Evolutionary conservation across 176 grass and related monocot genomes (phyloP).

Genomic region (Microstegium vimineum): DNA sequence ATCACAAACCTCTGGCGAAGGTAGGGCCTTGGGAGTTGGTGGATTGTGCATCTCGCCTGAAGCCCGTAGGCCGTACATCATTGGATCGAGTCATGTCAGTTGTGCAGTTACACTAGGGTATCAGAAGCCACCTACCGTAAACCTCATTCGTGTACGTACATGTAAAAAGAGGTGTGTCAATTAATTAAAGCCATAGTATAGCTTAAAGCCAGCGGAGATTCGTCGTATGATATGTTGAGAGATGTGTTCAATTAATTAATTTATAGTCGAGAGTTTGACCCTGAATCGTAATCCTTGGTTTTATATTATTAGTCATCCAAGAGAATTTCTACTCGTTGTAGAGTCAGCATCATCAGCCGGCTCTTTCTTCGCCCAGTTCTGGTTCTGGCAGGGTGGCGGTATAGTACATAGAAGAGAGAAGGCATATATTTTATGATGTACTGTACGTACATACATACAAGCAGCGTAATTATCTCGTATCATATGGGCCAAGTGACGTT

Average conservation of each 20-base stretch:
- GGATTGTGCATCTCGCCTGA: not conserved
- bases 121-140: not conserved
- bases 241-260: not conserved
- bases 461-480: no score
- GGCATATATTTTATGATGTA: no score
- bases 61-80: not conserved
- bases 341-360: not conserved
- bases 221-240: not conserved
- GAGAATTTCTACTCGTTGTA: not conserved
- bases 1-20: not conserved
- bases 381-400: not conserved
- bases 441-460: no score
- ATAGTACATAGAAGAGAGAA: no score
- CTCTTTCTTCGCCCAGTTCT: not conserved
- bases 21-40: not conserved
- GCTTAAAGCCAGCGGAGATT: constrained; percentile 3
- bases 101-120: not conserved
- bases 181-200: no score
- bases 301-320: not conserved
- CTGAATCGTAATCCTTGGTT: constrained; percentile 6
- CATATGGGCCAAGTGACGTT: not conserved
- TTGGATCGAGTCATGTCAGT: not conserved
- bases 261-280: constrained; percentile 14
- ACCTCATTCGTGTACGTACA: constrained; percentile 8
- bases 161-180: constrained; percentile 27